Evolutionary conservation across 352 stramenopile species (phyloP), one percentile per base, ranked within the genome.

Genomic region (Phytopythium cucurbitacearum): DNA sequence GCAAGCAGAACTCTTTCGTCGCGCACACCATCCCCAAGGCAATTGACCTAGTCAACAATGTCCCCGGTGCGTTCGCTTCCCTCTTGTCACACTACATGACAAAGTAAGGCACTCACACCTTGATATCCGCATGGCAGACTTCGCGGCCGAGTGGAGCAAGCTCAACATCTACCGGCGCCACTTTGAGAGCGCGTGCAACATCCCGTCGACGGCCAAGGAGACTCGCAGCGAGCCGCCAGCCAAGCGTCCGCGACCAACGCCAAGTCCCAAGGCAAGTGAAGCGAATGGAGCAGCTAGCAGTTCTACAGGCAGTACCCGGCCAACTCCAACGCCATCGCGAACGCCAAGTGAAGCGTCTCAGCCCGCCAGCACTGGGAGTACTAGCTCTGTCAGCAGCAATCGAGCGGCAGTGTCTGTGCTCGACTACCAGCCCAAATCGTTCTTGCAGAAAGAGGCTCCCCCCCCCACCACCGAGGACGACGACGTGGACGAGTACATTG

Each of bases 141-240:
- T 73, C 45, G 71, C 76, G 11, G 73, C 75, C 8, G 82, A 90
- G 53, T 86, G 75, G 74, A 88, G 79, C 53, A 79, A 73, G 46
- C 48, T 92, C 35, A 92, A 92, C 51, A 77, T 90, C 57, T 86
- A 86, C 28, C 73, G 80, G 3, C 80, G 79, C 28, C 78, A 92
- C 51, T 89, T 92, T 57, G 82, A 92, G 66, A 86, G 74, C 60
- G 70, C 78, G 46, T 89, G 77, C 50, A 80, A 77, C n/a, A 52
- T 85, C 15, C 48, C 71, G 2, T 86, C 76, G 52, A 80, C 67
- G 4, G 66, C 72, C 10, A 80, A 76, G 16, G 65, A 87, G 7
- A 51, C 52, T 11, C 62, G 50, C 3, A 69, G 13, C 21, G 59
- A 69, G 43, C 50, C 43, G 11, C 53, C 21, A 51, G 64, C 51